Conservation (phyloP, 2,329 filamentous ascomycete species). For the Ambrosiella cleistominuta region DNA sequence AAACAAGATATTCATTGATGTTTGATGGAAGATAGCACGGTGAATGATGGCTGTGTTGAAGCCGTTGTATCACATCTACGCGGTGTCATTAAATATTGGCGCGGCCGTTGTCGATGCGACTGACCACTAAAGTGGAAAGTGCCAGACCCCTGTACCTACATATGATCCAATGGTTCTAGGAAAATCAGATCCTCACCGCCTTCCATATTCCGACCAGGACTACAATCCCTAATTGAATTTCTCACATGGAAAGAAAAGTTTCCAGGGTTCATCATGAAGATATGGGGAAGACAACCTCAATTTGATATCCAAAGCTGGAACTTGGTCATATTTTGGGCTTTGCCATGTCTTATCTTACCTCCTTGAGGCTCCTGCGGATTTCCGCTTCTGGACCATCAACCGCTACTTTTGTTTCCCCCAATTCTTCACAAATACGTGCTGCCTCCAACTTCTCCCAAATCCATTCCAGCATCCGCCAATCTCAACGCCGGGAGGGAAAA, state of each 20-base stretch:
- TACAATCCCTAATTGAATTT: neutral
- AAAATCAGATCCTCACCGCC: slow-evolving; percentile 3
- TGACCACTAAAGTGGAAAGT: neutral
- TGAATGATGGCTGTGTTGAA: neutral
- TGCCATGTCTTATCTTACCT: slow-evolving; percentile 1
- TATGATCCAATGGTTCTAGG: neutral
- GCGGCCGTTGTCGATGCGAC: neutral
- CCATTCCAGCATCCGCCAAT: slow-evolving; percentile 35
- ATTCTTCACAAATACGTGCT: neutral
- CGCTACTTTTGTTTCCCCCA: neutral
- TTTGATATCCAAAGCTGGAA: neutral
- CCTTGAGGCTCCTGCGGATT: neutral
- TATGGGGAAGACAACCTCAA: neutral
- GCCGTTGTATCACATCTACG: neutral
- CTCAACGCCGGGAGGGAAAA: neutral
- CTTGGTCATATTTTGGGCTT: neutral
- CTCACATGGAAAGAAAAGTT: neutral
- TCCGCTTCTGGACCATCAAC: neutral
- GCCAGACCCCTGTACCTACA: neutral
- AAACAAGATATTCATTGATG: too few relatives aligned
- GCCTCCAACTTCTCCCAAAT: slow-evolving; percentile 43
- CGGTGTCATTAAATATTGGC: neutral
- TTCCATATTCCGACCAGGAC: neutral
- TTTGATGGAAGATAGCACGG: too few relatives aligned
- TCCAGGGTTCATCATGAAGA: neutral